Base-by-base conservation (phyloP, 116 monocot genomes). In the Zostera marina region DNA sequence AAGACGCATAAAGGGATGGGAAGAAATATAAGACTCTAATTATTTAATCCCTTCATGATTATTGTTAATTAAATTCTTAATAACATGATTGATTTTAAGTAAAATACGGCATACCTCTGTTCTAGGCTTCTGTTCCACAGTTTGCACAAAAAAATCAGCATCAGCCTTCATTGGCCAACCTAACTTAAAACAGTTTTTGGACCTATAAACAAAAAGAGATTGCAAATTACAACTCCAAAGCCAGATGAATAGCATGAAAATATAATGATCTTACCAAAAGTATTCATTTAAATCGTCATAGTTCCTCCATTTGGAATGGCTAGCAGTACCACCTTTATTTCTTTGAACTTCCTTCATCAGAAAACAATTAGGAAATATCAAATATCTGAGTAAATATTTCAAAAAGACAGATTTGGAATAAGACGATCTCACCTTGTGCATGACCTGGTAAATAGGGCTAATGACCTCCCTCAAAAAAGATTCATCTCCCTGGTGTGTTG, bases 221-320 rank as follows among this genome's bases (percentile, higher is more conserved):
- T 59, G 44, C 59, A 59, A 20, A 59, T 42, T 4, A 9, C 9
- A 43, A 21, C 9, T 12, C 43, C 59, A 1, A 19, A 15, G 17
- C 12, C 7, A 46, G 12, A 61, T 11, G 61, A 21, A 22, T 46
- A n/a, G 22, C 24, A 13, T 47, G 32, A 14, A 45, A 25, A 22
- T 32, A 42, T 47, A 52, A 53, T 48, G n/a, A 39, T 13, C 66
- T 66, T 60, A 96, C 96, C 96, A 96, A 68, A 96, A 96, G 26
- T 82, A 96, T 69, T 96, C 96, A 74, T 96, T 96, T 64, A 96
- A 58, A 66, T 96, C 96, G 78, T 96, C 96, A 71, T 96, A 96
- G 53, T 96, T 96, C 72, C 96, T 80, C 96, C 96, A 96, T 70
- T 71, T 77, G 9, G 96, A 82, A 82, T 96, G 96, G 73, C 89